Conservation (phyloP, 2,329 filamentous ascomycete species). For the Ascocoryne sarcoides region DNA sequence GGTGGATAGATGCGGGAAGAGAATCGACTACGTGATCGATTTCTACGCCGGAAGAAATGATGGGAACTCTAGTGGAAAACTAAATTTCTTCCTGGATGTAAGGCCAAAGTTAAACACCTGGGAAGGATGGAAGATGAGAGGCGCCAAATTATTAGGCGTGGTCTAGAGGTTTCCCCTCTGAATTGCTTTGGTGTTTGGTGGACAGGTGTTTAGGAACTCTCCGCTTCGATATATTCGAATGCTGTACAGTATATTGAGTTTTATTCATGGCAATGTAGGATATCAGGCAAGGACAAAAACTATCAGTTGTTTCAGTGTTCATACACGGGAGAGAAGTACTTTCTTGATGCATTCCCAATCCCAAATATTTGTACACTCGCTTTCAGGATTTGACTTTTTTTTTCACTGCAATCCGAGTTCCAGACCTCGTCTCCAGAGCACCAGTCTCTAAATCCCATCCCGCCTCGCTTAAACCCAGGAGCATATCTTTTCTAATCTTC, state of each 20-base stretch:
- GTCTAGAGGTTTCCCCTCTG: conserved; percentile 9
- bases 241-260: not conserved
- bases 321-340: too few relatives aligned
- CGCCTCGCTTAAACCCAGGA: conserved; percentile 32
- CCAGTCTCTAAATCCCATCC: conserved; percentile 61
- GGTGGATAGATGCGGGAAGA: conserved; percentile 78
- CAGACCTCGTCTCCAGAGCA: conserved; percentile 58
- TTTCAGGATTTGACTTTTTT: too few relatives aligned
- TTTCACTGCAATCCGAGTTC: conserved; percentile 30
- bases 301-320: too few relatives aligned
- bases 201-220: not conserved
- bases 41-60: conserved; percentile 71
- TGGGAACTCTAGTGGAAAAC: conserved; percentile 32
- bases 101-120: conserved; percentile 59
- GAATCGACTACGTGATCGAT: conserved; percentile 93
- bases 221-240: not conserved
- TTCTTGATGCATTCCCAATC: too few relatives aligned
- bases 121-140: conserved; percentile 61
- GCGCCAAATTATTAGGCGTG: conserved; percentile 41
- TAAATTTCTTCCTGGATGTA: conserved; percentile 60
- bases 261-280: too few relatives aligned
- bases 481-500: not conserved
- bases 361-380: too few relatives aligned
- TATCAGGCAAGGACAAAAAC: too few relatives aligned
- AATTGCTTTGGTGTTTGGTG: not conserved